phyloP scores from a whole-genome alignment of 495 filamentous ascomycete species.

The Aspergillus panamensis region DNA sequence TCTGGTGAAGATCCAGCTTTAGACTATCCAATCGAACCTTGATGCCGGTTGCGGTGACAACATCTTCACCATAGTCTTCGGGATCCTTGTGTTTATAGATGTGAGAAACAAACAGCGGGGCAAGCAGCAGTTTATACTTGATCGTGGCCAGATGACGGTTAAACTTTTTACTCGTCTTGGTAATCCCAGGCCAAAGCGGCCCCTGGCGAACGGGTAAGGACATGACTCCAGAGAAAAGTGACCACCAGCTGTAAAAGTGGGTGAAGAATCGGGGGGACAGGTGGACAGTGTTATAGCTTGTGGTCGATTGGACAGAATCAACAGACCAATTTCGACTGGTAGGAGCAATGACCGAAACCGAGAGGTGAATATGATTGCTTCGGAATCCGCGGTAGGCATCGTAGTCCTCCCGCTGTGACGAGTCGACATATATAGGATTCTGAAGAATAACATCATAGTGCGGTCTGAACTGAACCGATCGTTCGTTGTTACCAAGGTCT shows the following conservation, averaged over 20 bases:
- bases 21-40: slow-evolving; percentile 93
- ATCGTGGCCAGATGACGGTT: slow-evolving; percentile 93
- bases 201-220: slow-evolving; percentile 93
- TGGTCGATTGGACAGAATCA: slow-evolving; percentile 65
- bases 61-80: slow-evolving; percentile 75
- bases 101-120: slow-evolving; percentile 90
- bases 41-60: slow-evolving; percentile 85
- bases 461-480: slow-evolving; percentile 83
- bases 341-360: slow-evolving; percentile 81
- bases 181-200: slow-evolving; percentile 79
- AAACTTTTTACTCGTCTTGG: slow-evolving; percentile 98
- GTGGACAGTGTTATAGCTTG: slow-evolving; percentile 93
- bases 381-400: slow-evolving; percentile 93
- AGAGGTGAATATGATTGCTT: slow-evolving; percentile 93
- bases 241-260: slow-evolving; percentile 98
- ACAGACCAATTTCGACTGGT: slow-evolving; percentile 70
- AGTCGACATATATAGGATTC: slow-evolving; percentile 67
- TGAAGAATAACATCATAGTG: slow-evolving; percentile 91
- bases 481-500: slow-evolving; percentile 57
- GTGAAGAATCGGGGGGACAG: slow-evolving; percentile 93
- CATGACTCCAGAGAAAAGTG: slow-evolving; percentile 90
- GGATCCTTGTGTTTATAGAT: slow-evolving; percentile 98
- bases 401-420: slow-evolving; percentile 57
- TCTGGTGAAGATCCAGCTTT: slow-evolving; percentile 93
- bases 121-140: slow-evolving; percentile 92